A percentile compares a stretch with the other conserved stretches of the same genome.
These are phyloP conservation scores for Ensete glaucum DNA, from an alignment of 176 grass and related monocot genomes.

Conservation along the genomic window DNA sequence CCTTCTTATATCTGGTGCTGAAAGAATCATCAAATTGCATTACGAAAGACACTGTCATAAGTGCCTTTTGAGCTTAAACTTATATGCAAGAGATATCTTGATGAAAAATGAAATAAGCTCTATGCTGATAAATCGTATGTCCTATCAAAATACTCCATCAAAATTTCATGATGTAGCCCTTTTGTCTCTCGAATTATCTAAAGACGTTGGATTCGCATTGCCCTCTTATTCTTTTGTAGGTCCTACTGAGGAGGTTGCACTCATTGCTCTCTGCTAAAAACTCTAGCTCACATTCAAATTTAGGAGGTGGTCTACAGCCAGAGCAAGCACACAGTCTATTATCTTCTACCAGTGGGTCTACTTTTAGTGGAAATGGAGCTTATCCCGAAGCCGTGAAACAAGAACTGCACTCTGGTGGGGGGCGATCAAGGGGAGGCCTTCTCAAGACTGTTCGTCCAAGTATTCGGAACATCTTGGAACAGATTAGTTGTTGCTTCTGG, in stretches of 20 bases:
- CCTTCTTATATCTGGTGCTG: too few relatives aligned
- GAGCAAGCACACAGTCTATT: constrained; percentile 17
- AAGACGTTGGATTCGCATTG: neutral
- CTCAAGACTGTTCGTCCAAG: constrained; percentile 32
- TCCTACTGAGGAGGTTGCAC: constrained; percentile 31
- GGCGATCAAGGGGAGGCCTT: constrained; percentile 20
- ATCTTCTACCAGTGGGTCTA: constrained; percentile 1
- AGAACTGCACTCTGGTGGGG: constrained; percentile 15
- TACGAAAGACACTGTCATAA: too few relatives aligned
- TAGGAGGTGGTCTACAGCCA: constrained; percentile 11
- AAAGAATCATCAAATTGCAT: too few relatives aligned
- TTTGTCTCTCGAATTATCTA: neutral
- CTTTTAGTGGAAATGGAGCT: constrained; percentile 15
- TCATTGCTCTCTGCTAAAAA: constrained; percentile 24
- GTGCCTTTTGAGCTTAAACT: too few relatives aligned
- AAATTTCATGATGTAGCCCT: too few relatives aligned
- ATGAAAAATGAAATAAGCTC: too few relatives aligned
- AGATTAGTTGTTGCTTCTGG: constrained; percentile 46
- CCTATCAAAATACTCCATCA: too few relatives aligned
- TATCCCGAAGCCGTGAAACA: constrained; percentile 8
- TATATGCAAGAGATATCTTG: too few relatives aligned
- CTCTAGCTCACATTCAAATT: constrained; percentile 3
- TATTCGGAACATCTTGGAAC: constrained; percentile 24
- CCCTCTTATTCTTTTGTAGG: constrained; percentile 20
- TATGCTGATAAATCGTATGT: too few relatives aligned